Evolutionary conservation across 305 asterid genomes (phyloP).

Genomic region (Coffea humblotiana): DNA sequence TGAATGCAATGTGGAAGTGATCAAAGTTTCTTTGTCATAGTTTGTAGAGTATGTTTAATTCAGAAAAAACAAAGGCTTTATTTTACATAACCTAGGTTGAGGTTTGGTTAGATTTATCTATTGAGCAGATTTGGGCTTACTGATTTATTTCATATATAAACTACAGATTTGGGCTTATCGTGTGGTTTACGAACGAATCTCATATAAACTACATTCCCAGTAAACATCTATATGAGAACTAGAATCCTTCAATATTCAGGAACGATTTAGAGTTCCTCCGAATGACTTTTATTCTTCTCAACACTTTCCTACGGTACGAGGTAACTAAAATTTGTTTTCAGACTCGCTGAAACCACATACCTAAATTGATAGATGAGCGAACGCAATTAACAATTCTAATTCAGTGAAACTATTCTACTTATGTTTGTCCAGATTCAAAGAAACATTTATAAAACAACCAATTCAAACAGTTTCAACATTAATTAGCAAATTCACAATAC

Average conservation of each 20-base stretch:
- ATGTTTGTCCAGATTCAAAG: neutral
- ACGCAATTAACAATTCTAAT: neutral
- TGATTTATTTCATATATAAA: neutral
- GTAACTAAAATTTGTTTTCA: neutral
- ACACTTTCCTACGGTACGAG: neutral
- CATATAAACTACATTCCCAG: neutral
- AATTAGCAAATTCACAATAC: slow-evolving; percentile 24
- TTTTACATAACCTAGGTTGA: neutral
- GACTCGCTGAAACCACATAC: neutral
- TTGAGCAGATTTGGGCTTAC: neutral
- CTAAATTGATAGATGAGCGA: neutral
- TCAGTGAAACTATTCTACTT: neutral
- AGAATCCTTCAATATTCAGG: neutral
- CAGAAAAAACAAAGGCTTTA: neutral
- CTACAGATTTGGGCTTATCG: neutral
- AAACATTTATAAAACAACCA: neutral
- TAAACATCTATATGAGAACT: neutral
- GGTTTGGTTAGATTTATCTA: neutral
- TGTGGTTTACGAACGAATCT: neutral
- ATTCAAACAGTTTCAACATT: neutral
- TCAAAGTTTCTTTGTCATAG: neutral
- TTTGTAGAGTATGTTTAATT: neutral
- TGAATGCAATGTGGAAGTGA: neutral
- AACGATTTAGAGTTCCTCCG: neutral
- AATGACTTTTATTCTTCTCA: neutral